Evolutionary conservation across 352 stramenopile genomes (phyloP).

Genomic region (Lagenidium giganteum): DNA sequence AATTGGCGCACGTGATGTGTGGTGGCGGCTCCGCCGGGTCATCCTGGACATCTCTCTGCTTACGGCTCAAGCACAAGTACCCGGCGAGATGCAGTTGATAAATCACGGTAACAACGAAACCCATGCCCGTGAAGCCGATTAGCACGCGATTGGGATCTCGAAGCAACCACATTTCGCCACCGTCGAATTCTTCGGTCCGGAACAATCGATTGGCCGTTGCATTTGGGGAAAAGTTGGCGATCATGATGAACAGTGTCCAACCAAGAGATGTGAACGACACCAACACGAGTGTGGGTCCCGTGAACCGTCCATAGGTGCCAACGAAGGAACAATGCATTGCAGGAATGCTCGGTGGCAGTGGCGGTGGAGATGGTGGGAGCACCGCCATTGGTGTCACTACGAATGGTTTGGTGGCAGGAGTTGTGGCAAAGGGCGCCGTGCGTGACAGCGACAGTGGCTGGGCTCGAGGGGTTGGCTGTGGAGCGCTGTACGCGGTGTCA

Average conservation of each 20-base stretch:
- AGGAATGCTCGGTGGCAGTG: no score
- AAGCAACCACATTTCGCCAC: conserved; percentile 14
- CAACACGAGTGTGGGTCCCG: conserved; percentile 1
- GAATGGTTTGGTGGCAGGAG: no score
- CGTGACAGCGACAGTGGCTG: no score
- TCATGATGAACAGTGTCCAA: conserved; percentile 9
- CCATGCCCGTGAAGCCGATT: conserved; percentile 1
- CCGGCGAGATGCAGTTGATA: conserved; percentile 14
- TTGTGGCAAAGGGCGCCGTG: no score
- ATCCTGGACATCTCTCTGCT: no score
- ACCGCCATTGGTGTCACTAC: no score
- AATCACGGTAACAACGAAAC: neutral
- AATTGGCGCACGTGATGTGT: no score
- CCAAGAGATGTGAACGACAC: neutral
- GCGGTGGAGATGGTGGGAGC: no score
- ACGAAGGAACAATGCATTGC: conserved; percentile 10
- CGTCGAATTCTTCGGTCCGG: conserved; percentile 5
- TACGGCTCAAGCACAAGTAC: no score
- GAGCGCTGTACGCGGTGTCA: no score
- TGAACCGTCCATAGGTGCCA: conserved; percentile 10
- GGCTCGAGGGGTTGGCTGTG: no score
- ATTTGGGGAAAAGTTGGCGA: conserved; percentile 9
- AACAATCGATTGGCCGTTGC: conserved; percentile 12
- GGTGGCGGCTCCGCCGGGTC: no score
- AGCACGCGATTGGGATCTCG: neutral